Evolutionary conservation across 352 stramenopile genomes (phyloP).

Genomic region (Globisporangium rhizosaccharum): DNA sequence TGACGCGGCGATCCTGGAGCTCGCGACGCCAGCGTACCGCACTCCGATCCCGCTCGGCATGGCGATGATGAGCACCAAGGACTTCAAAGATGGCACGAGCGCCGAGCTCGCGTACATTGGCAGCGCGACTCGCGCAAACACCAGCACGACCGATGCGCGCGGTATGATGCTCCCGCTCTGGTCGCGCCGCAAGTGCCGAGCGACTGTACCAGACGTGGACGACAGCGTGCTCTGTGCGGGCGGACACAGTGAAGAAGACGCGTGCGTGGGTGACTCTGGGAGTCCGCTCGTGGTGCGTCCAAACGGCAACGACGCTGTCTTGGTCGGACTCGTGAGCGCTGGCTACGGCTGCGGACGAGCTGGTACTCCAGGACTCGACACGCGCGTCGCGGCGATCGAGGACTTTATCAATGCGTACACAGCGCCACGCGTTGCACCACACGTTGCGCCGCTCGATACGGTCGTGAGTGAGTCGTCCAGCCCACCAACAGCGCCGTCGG

Average conservation of each 20-base stretch:
- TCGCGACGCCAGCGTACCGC: constrained; percentile 18
- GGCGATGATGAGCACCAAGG: too few relatives aligned
- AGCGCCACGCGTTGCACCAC: not conserved
- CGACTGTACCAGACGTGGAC: not conserved
- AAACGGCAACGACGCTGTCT: not conserved
- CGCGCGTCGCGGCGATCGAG: not conserved
- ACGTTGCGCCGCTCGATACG: too few relatives aligned
- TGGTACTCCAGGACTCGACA: constrained; percentile 2
- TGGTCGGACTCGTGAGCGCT: constrained; percentile 3
- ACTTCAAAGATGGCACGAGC: too few relatives aligned
- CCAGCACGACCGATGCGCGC: constrained; percentile 15
- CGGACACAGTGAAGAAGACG: not conserved
- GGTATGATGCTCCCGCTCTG: constrained; percentile 3
- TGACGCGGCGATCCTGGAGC: constrained; percentile 31
- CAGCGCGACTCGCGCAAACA: constrained; percentile 12
- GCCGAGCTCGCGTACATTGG: constrained; percentile 4
- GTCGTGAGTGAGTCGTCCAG: not conserved
- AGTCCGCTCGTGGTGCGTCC: constrained; percentile 5
- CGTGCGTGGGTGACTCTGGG: not conserved
- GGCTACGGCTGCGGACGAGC: constrained; percentile 3
- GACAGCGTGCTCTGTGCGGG: constrained; percentile 4
- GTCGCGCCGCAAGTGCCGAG: not conserved
- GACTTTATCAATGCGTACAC: constrained; percentile 9
- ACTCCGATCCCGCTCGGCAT: too few relatives aligned
- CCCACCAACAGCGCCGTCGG: not conserved